Percentiles rank a stretch among this genome's conserved stretches.
These are phyloP conservation scores for Rhizomucor pusillus DNA, from an alignment of 371 early-diverging fungal genomes.

Conservation along the genomic window DNA sequence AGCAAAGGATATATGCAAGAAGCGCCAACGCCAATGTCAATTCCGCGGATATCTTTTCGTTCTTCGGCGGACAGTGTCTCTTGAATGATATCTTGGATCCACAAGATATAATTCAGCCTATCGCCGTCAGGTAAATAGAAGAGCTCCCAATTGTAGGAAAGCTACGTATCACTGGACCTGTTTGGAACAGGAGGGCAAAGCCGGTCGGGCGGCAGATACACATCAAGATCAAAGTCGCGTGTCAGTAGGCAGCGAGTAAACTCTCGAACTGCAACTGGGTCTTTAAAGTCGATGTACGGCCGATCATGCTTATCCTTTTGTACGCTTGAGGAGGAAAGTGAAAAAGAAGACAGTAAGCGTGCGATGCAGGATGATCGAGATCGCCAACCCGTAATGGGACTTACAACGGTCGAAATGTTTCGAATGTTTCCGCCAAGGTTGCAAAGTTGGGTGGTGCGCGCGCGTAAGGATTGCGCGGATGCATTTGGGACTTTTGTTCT, in stretches of 20 bases:
- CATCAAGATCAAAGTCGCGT: conserved; percentile 49
- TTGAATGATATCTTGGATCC: conserved; percentile 59
- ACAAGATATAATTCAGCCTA: conserved; percentile 66
- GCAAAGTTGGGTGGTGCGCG: conserved; percentile 36
- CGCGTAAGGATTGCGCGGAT: conserved; percentile 31
- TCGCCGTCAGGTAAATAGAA: not conserved
- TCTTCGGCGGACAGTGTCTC: conserved; percentile 17
- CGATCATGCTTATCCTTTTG: conserved; percentile 7
- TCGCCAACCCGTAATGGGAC: no score
- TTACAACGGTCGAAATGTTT: conserved; percentile 22
- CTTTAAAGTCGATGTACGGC: conserved; percentile 37
- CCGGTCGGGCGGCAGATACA: conserved; percentile 63
- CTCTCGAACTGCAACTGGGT: conserved; percentile 42
- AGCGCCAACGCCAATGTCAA: conserved; percentile 75
- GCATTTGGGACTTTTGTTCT: conserved; percentile 5
- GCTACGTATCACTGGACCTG: conserved; percentile 13
- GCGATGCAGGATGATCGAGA: no score
- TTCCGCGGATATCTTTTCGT: conserved; percentile 28
- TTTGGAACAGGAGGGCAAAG: conserved; percentile 67
- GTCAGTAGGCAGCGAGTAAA: conserved; percentile 56
- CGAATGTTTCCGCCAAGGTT: conserved; percentile 25
- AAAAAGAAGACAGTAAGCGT: not conserved
- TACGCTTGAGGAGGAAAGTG: conserved; percentile 16
- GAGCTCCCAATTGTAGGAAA: not conserved
- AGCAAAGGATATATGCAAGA: conserved; percentile 77